phyloP scores from a whole-genome alignment of 2,329 filamentous ascomycete species.

The Exophiala spinifera region DNA sequence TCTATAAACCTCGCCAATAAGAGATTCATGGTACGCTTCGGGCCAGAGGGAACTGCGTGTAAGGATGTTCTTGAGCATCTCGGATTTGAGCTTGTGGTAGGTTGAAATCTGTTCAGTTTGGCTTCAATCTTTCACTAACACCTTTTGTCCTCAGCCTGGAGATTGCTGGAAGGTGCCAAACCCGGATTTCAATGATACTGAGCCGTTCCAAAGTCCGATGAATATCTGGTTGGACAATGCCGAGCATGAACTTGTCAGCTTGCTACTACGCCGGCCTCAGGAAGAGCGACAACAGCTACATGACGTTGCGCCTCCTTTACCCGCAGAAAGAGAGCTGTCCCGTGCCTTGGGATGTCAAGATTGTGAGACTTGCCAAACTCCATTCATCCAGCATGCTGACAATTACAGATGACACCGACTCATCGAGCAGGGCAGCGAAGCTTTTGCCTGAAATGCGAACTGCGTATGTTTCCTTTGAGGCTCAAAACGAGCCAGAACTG shows the following conservation, averaged over 20 bases:
- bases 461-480: constrained; percentile 15
- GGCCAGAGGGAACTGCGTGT: constrained; percentile 54
- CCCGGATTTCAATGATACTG: constrained; percentile 33
- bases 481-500: constrained; percentile 24
- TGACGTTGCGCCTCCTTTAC: constrained; percentile 20
- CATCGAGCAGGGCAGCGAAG: constrained; percentile 32
- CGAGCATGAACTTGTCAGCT: constrained; percentile 54
- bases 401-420: constrained; percentile 33
- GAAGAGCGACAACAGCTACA: constrained; percentile 33
- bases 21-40: constrained; percentile 62
- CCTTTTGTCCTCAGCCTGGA: constrained; percentile 24
- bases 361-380: constrained; percentile 13
- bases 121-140: constrained; percentile 4
- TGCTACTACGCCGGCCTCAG: constrained; percentile 47
- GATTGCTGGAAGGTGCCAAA: constrained; percentile 45
- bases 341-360: constrained; percentile 25
- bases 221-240: constrained; percentile 58
- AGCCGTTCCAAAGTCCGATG: constrained; percentile 40
- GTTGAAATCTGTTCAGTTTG: constrained; percentile 22
- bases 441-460: constrained; percentile 18
- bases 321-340: constrained; percentile 21
- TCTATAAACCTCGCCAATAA: constrained; percentile 60
- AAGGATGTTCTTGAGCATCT: constrained; percentile 55
- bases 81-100: constrained; percentile 53
- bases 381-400: constrained; percentile 6